phyloP scores from a whole-genome alignment of 169 alveolate species.

The Eimeria sp. region DNA sequence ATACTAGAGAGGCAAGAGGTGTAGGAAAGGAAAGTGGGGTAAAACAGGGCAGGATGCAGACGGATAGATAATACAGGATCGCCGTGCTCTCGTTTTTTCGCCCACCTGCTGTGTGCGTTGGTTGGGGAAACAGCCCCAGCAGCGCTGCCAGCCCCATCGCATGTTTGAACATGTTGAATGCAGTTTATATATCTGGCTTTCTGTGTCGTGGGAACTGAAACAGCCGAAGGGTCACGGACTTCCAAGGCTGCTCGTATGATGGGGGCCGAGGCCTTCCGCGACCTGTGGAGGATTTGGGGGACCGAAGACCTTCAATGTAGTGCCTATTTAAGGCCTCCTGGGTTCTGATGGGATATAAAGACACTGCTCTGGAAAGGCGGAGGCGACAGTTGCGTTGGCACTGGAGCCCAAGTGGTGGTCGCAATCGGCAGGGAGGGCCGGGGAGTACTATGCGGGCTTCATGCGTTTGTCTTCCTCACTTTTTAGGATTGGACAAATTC shows the following conservation, averaged over 20 bases:
- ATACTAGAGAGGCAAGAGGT: neutral
- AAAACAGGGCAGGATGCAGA: neutral
- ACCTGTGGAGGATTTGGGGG: neutral
- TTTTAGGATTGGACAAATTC: neutral
- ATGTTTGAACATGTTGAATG: conserved; percentile 5
- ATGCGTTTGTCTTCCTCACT: neutral
- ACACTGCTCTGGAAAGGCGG: neutral
- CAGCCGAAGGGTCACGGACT: neutral
- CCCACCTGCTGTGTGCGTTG: conserved; percentile 25
- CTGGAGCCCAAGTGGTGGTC: neutral
- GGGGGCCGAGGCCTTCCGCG: neutral
- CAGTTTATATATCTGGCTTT: neutral
- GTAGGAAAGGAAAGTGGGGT: neutral
- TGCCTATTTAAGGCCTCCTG: neutral
- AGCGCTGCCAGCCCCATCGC: neutral
- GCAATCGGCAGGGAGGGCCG: conserved; percentile 10
- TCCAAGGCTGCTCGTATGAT: neutral
- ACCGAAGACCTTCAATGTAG: neutral
- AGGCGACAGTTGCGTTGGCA: neutral
- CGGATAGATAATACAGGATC: neutral
- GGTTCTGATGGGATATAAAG: neutral
- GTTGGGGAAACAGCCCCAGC: conserved; percentile 25
- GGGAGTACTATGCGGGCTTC: neutral
- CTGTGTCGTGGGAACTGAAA: neutral
- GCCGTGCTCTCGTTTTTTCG: neutral